Evolutionary conservation across 345 rosid species (phyloP).

Genomic region (Lepidium africanum): DNA sequence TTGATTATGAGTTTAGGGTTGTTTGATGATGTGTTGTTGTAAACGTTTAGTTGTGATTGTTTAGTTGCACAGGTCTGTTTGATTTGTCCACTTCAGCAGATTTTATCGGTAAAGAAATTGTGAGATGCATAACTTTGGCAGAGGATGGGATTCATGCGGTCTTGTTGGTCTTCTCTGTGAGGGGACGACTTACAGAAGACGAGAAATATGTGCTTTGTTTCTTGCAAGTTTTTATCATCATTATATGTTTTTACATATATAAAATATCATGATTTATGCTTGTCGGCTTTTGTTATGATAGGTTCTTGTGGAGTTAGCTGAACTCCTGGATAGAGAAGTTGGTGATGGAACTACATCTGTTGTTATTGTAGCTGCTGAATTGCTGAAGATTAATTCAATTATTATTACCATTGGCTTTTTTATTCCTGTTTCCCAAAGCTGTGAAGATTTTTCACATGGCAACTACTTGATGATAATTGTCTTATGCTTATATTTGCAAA

Average conservation of each 20-base stretch:
- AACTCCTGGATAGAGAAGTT: conserved; percentile 95
- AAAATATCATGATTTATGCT: not conserved
- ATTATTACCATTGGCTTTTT: not conserved
- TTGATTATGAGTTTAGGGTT: too few species aligned
- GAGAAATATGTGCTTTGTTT: conserved; percentile 59
- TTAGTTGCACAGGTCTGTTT: conserved; percentile 53
- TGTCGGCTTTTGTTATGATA: conserved; percentile 21
- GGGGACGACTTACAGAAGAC: conserved; percentile 58
- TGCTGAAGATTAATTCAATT: conserved; percentile 18
- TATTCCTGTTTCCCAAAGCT: not conserved
- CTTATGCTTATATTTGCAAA: conserved; percentile 35
- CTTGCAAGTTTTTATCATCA: conserved; percentile 29
- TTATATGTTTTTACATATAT: too few species aligned
- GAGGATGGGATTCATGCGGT: conserved; percentile 91
- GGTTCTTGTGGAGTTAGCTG: conserved; percentile 97
- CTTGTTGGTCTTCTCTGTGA: conserved; percentile 61
- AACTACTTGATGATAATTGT: not conserved
- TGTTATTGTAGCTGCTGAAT: conserved; percentile 80
- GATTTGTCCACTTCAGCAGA: conserved; percentile 59
- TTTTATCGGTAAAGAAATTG: conserved; percentile 72
- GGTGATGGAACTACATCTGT: conserved; percentile 98
- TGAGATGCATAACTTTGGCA: conserved; percentile 69
- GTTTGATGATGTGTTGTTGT: too few species aligned
- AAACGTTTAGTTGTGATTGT: too few species aligned
- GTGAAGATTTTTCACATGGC: not conserved